phyloP scores from a whole-genome alignment of 305 asterid species.

The Fraxinus latifolia region DNA sequence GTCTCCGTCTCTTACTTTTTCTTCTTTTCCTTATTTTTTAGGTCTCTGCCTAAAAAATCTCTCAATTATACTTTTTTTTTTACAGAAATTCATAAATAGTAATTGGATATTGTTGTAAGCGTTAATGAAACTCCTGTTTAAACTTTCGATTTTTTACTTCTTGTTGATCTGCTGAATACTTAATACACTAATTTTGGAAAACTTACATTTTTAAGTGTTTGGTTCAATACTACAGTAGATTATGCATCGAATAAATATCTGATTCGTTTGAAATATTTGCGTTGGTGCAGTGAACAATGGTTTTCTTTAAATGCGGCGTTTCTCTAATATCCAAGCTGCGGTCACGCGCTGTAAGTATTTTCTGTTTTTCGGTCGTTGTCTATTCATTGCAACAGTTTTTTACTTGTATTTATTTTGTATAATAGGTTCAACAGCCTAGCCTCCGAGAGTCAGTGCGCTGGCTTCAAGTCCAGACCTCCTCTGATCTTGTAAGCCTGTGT shows the following conservation, averaged over 20 bases:
- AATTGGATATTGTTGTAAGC: neutral
- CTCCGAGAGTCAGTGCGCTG: slow-evolving; percentile 70
- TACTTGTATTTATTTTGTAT: slow-evolving; percentile 12
- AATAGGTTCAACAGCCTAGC: slow-evolving; percentile 64
- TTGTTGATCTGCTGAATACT: slow-evolving; percentile 21
- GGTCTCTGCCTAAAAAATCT: neutral
- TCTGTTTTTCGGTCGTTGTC: neutral
- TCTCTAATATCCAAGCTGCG: slow-evolving; percentile 71
- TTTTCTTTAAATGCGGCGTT: slow-evolving; percentile 42
- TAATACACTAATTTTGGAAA: neutral
- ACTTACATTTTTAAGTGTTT: neutral
- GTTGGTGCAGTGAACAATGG: slow-evolving; percentile 47
- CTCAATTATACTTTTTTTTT: neutral
- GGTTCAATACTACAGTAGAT: neutral
- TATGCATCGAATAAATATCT: neutral
- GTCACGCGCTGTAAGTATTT: slow-evolving; percentile 52
- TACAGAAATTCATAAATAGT: neutral
- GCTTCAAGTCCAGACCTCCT: slow-evolving; percentile 86
- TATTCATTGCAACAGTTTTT: neutral
- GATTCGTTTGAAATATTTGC: slow-evolving; percentile 6
- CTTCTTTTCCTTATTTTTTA: neutral
- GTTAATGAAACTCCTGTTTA: neutral
- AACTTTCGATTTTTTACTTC: neutral
- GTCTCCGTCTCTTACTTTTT: neutral
- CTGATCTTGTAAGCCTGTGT: slow-evolving; percentile 55